Percentiles rank a stretch among this genome's conserved stretches.
Conservation (phyloP, 1,139 yeast genomes). For the Casaregolazyma suthepensis region DNA sequence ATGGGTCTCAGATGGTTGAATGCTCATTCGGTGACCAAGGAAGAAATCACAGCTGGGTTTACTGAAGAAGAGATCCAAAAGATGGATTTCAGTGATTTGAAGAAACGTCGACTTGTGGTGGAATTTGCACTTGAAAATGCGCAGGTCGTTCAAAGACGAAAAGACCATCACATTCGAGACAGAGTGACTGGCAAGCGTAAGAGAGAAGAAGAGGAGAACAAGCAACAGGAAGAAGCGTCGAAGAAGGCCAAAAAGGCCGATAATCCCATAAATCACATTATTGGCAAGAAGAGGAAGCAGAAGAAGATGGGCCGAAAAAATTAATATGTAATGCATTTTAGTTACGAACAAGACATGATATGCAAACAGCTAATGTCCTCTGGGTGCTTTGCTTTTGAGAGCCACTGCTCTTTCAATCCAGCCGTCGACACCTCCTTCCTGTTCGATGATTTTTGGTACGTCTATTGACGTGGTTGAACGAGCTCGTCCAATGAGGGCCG, state of each 20-base stretch:
- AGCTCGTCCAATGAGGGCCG: conserved; percentile 71
- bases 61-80: conserved; percentile 55
- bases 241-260: conserved; percentile 24
- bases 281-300: conserved; percentile 34
- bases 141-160: conserved; percentile 83
- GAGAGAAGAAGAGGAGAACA: conserved; percentile 31
- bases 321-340: conserved; percentile 4
- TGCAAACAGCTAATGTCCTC: conserved; percentile 29
- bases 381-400: conserved; percentile 28
- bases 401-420: conserved; percentile 60
- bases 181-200: conserved; percentile 21
- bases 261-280: conserved; percentile 21
- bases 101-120: conserved; percentile 74
- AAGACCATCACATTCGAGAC: conserved; percentile 40
- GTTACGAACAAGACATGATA: background rate
- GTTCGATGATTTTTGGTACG: conserved; percentile 43
- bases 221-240: conserved; percentile 28
- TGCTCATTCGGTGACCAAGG: conserved; percentile 74
- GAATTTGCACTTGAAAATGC: conserved; percentile 97
- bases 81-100: conserved; percentile 40
- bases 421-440: conserved; percentile 85
- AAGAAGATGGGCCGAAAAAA: conserved; percentile 15
- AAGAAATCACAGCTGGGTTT: conserved; percentile 67
- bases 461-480: conserved; percentile 24
- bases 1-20: conserved; percentile 98